Evolutionary conservation across 257 asterid species (phyloP).

Genomic region (Plantago ovata): DNA sequence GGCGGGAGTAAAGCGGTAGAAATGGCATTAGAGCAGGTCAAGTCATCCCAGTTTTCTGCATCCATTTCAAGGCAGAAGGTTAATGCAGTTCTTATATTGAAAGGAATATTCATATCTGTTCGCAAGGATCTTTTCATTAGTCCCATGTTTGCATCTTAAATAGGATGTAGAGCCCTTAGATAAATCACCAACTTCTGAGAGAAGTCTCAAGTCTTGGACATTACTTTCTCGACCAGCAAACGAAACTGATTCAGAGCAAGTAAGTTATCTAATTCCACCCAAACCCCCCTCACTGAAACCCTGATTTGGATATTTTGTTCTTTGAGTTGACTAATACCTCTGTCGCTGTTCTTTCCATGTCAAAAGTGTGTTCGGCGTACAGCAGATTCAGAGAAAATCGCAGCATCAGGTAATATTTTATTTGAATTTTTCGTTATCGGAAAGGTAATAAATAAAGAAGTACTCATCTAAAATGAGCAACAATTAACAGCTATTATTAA

Average conservation of each 20-base stretch:
- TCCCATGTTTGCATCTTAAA: constrained; percentile 29
- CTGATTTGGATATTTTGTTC: no score
- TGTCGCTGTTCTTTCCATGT: no score
- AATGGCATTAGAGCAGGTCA: constrained; percentile 57
- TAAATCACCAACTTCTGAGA: constrained; percentile 55
- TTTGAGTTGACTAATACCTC: constrained; percentile 10
- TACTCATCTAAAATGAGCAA: no score
- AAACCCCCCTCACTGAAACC: no score
- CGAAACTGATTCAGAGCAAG: constrained; percentile 85
- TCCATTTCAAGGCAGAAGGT: constrained; percentile 63
- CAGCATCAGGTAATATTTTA: no score
- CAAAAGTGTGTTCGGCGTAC: no score
- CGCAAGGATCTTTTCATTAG: constrained; percentile 17
- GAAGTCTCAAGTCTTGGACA: constrained; percentile 58
- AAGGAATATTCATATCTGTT: background rate
- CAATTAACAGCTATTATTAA: no score
- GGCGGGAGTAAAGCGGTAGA: constrained; percentile 93
- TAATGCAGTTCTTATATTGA: constrained; percentile 10
- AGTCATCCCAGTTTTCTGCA: constrained; percentile 44
- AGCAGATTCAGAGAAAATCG: no score
- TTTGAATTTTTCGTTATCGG: no score
- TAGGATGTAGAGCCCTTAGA: constrained; percentile 64
- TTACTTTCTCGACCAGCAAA: constrained; percentile 61
- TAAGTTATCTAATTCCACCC: no score
- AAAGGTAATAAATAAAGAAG: no score